Evolutionary conservation across 805 yeast species (phyloP), one percentile per base, ranked within the genome.

Genomic region (Teunomyces barrocoloradensis): DNA sequence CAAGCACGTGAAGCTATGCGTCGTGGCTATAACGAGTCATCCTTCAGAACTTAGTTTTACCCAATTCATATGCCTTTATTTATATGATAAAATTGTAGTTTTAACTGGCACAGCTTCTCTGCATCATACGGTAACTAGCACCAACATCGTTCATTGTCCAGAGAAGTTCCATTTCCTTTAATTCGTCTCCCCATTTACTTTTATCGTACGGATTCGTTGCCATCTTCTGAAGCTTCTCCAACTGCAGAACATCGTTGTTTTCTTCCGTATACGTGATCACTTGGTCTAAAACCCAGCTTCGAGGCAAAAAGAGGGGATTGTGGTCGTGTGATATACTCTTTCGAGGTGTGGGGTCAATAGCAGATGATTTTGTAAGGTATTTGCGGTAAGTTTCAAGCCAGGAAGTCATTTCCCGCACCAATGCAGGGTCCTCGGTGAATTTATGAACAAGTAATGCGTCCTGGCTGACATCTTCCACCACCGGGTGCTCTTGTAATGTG

Each of bases 261-360:
- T 81, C 87, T 32, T 76, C 71, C 0, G 83, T 75, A 39, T 70
- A 67, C 25, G 78, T 75, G 40, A 88, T 84, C 0, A 89, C 96
- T 51, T 90, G 91, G 45, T 89, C 89, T 45, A 94, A 71, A 44
- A 91, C 84, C 90, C 96, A 89, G 53, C 83, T 87, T 50, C 92
- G 76, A 17, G 96, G 94, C 5, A 87, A 77, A 59, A 92, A 92
- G 30, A 80, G 60, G 2, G 98, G 99, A 58, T 92, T 94, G 42
- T 67, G 70, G 2, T 54, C 45, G 5, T 67, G 59, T 42, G 89
- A 80, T 3, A 71, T 54, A 2, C 48, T 45, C 12, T 30, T 23
- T 3, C 50, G 43, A 18, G 45, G 43, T 2, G 42, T 25, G 12
- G 51, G 43, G 46, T 77, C 79, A 23, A 67, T 59, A 0, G 69